Base-by-base conservation (phyloP, 2,329 filamentous ascomycete genomes). In the Penicillium sp. region DNA sequence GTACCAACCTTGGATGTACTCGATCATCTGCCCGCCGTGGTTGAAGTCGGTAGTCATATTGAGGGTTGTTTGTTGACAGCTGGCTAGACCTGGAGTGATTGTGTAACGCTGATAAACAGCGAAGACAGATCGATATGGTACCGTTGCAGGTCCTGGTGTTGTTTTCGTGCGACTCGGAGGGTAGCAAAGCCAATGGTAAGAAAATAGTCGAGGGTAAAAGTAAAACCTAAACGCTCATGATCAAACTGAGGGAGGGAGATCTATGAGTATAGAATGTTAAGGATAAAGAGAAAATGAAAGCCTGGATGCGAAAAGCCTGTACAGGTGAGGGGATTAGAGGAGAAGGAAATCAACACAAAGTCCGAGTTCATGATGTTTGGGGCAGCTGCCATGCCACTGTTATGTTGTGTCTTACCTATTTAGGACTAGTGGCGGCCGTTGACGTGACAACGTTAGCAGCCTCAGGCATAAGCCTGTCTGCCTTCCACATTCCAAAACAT, bases 1-100 rank as follows among this genome's bases (percentile, higher is more conserved):
- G 39, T 57, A 79, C 85, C 70, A 82, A 96, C 92, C 90, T 81
- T 92, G 90, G 70, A 97, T 96, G 77, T 96, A 97, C 81, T 97
- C 93, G 73, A 97, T 93, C 68, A 96, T 87, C 80, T 96, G 91
- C 62, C 91, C 92, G 79, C 90, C 85, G 77, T 86, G 89, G 74
- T 83, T 78, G 49, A 80, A 78, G 68, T 79, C 77, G 67, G 73
- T 76, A 68, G 75, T 77, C 73, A 77, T 78, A 66, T 76, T 85
- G 71, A 6, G 2, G 21, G 54, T 45, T 44, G 41, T 45, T 35
- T 48, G 41, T 45, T 43, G 44, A 49, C 29, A 36, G 43, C 29
- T n/a, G 7, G n/a, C 29, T 36, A 33, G 42, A 38, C 41, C 10
- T 41, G 31, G 19, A 56, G 42, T n/a, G 36, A 29, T 53, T 55